Evolutionary conservation across 108 stramenopile genomes (phyloP).

Genomic region (Fragilaria radians): DNA sequence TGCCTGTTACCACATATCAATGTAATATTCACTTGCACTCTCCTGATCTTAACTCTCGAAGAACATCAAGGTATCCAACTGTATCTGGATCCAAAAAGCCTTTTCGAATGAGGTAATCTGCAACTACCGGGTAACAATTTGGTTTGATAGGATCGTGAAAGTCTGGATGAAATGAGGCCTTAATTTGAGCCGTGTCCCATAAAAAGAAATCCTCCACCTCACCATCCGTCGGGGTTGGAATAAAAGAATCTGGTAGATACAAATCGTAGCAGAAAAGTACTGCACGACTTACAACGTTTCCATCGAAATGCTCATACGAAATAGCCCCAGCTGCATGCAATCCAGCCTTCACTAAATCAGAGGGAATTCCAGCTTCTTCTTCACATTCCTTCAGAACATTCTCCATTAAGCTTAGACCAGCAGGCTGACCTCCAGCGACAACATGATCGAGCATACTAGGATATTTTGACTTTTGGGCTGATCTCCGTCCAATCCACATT

Average conservation of each 20-base stretch:
- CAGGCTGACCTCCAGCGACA: slow-evolving; percentile 84
- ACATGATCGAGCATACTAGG: slow-evolving; percentile 89
- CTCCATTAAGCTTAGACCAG: slow-evolving; percentile 68
- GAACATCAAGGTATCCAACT: slow-evolving; percentile 67
- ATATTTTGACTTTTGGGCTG: slow-evolving; percentile 71
- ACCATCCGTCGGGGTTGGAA: slow-evolving; percentile 75
- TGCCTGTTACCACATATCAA: too few relatives aligned
- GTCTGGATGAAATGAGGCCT: slow-evolving; percentile 42
- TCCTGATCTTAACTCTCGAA: slow-evolving; percentile 65
- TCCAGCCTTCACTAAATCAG: slow-evolving; percentile 29
- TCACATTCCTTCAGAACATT: slow-evolving; percentile 86
- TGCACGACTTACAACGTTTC: slow-evolving; percentile 50
- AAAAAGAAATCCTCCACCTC: slow-evolving; percentile 85
- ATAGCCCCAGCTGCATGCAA: slow-evolving; percentile 65
- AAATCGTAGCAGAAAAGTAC: slow-evolving; percentile 83
- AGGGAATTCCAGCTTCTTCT: slow-evolving; percentile 84
- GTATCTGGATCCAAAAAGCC: slow-evolving; percentile 54
- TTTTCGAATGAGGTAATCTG: slow-evolving; percentile 69
- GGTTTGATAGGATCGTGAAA: slow-evolving; percentile 82
- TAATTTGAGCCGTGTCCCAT: slow-evolving; percentile 54
- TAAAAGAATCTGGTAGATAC: slow-evolving; percentile 59
- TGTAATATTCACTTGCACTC: slow-evolving; percentile 53
- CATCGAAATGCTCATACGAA: slow-evolving; percentile 49
- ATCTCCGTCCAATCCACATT: slow-evolving; percentile 87
- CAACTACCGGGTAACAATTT: slow-evolving; percentile 81